Evolutionary conservation across 768 basidiomycete genomes (phyloP), one percentile per base, ranked within the genome.

Genomic region (Podaxis sp.): DNA sequence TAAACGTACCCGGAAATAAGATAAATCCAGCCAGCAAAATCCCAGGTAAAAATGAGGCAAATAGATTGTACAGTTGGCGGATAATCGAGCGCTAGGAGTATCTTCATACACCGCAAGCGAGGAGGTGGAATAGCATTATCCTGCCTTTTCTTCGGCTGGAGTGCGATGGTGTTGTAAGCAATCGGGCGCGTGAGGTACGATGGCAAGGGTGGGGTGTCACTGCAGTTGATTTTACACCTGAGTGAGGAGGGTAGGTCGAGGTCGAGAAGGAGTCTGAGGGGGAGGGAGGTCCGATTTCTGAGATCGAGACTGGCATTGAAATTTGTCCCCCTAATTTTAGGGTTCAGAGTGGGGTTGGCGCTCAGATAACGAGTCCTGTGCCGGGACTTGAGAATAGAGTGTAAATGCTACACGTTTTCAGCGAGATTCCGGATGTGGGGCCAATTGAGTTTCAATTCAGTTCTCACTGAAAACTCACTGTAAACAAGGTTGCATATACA

Each of bases 1-100:
- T 76, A 70, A 87, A 87, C 8, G 86, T 87, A 56, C 84, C 82
- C 1, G 86, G 86, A 65, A 87, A 85, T 33, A 87, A 75, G 15
- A 87, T 73, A 68, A 87, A 87, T 7, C 86, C 86, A 8, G 85
- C 86, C 24, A 87, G 74, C 58, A 87, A 67, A 60, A 87, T 79
- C 86, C 86, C 87, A 8, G 82, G 85, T 65, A 84, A 87, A 73
- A 87, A 86, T 7, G 77, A 77, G 1, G 82, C 79, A 17, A 81
- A 69, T 13, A 84, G 58, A 60, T 86, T 84, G 69, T 82, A 76
- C 48, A 81, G 71, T 66, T 15, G 85, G 83, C 46, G 87, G 87
- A 38, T 74, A 76, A 66, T 87, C 86, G 20, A 86, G 71, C 4
- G 84, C 86, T 37, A 87, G 79, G 26, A 87, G 76, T 85, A 87